These are phyloP conservation scores for Licmophora abbreviata DNA, from an alignment of 108 stramenopile genomes.

Conservation along the genomic window DNA sequence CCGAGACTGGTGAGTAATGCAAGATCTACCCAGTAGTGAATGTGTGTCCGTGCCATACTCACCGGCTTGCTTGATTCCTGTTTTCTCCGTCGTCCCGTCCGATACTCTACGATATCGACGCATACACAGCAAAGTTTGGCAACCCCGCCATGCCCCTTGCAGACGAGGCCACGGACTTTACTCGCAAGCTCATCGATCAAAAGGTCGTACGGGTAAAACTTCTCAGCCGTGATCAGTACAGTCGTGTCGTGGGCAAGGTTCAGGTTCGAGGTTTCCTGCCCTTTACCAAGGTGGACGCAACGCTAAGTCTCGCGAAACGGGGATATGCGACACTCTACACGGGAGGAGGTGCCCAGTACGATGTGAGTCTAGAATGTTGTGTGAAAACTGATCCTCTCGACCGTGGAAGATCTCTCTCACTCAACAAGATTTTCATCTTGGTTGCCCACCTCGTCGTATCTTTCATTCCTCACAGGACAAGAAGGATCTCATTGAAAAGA, in stretches of 20 bases:
- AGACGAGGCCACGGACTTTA: constrained; percentile 42
- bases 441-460: no score
- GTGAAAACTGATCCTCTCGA: neutral
- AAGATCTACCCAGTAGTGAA: no score
- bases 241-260: constrained; percentile 38
- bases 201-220: constrained; percentile 45
- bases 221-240: constrained; percentile 48
- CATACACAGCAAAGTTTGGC: constrained; percentile 11
- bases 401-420: neutral
- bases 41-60: no score
- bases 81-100: no score
- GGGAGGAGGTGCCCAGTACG: constrained; percentile 56
- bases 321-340: constrained; percentile 57
- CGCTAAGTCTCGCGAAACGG: constrained; percentile 20
- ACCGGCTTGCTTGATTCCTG: no score
- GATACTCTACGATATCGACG: no score
- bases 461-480: no score
- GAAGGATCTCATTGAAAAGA: constrained; percentile 17
- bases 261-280: constrained; percentile 9
- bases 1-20: constrained; percentile 43
- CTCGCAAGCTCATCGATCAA: constrained; percentile 14
- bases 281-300: constrained; percentile 25
- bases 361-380: constrained; percentile 13
- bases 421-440: no score
- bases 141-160: constrained; percentile 37